phyloP scores from a whole-genome alignment of 768 basidiomycete species.

The Tylopilus balloui region DNA sequence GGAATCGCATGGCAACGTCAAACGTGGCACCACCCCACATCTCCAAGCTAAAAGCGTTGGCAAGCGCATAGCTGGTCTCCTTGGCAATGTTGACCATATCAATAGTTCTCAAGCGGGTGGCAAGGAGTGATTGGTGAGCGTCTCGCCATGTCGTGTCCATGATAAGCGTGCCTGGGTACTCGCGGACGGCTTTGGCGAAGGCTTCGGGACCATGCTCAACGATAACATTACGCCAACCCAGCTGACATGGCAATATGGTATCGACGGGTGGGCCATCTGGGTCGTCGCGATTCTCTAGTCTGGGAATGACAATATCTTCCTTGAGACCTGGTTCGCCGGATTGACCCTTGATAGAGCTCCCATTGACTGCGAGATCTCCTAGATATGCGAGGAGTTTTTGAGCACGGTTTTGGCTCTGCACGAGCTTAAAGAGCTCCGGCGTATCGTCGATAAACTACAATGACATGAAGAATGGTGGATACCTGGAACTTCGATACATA shows the following conservation, averaged over 20 bases:
- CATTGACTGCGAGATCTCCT: constrained; percentile 96
- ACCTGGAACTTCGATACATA: constrained; percentile 28
- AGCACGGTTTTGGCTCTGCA: constrained; percentile 96
- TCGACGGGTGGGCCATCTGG: constrained; percentile 73
- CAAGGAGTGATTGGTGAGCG: constrained; percentile 95
- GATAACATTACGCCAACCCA: constrained; percentile 98
- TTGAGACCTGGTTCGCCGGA: constrained; percentile 91
- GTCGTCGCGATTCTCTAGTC: constrained; percentile 72
- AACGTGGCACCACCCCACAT: constrained; percentile 99
- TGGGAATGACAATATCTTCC: constrained; percentile 80
- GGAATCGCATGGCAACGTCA: constrained; percentile 98
- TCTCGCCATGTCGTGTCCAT: constrained; percentile 99
- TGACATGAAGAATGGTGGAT: constrained; percentile 7
- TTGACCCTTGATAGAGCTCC: constrained; percentile 97
- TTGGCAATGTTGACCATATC: constrained; percentile 99
- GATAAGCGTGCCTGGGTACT: constrained; percentile 91
- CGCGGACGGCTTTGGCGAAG: constrained; percentile 96
- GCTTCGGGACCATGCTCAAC: constrained; percentile 96
- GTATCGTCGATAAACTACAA: constrained; percentile 97
- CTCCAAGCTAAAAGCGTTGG: constrained; percentile 94
- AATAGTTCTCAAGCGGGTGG: constrained; percentile 90
- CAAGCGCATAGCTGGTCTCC: constrained; percentile 91
- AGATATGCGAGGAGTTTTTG: constrained; percentile 96
- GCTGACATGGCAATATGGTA: constrained; percentile 73
- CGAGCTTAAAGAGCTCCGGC: constrained; percentile 98